Conservation (phyloP, 495 filamentous ascomycete species). For the Hypoxylon rickii region DNA sequence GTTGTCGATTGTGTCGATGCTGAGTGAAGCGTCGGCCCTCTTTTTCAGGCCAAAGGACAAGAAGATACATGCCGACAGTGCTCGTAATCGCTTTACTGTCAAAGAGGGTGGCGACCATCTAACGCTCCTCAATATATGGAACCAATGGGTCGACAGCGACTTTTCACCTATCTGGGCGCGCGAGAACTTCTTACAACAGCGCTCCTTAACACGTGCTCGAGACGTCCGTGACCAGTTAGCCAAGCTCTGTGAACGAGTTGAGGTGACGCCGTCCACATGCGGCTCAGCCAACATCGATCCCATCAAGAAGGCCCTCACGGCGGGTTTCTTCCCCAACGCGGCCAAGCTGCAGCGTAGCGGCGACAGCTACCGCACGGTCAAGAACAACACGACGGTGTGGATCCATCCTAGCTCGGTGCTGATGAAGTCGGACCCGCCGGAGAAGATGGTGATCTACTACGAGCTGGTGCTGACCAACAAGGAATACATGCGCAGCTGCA, state of each 20-base stretch:
- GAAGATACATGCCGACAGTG: slow-evolving; percentile 92
- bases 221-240: slow-evolving; percentile 93
- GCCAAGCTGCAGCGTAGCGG: slow-evolving; percentile 83
- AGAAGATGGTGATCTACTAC: slow-evolving; percentile 86
- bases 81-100: slow-evolving; percentile 87
- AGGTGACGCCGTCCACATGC: slow-evolving; percentile 72
- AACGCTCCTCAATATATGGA: slow-evolving; percentile 93
- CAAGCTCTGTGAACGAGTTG: slow-evolving; percentile 90
- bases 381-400: slow-evolving; percentile 87
- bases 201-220: slow-evolving; percentile 80
- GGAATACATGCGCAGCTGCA: slow-evolving; percentile 89
- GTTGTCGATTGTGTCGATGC: slow-evolving; percentile 91
- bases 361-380: slow-evolving; percentile 91
- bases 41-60: slow-evolving; percentile 98
- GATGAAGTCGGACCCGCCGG: slow-evolving; percentile 74
- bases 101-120: slow-evolving; percentile 93
- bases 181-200: slow-evolving; percentile 94
- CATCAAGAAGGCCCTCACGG: slow-evolving; percentile 84
- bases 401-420: slow-evolving; percentile 85
- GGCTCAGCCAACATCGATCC: slow-evolving; percentile 72
- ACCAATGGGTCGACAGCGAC: slow-evolving; percentile 94
- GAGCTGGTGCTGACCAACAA: slow-evolving; percentile 91
- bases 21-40: slow-evolving; percentile 82
- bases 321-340: slow-evolving; percentile 95
- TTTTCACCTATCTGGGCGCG: slow-evolving; percentile 87